Conservation (phyloP, 176 grass and related monocot species). For the Eragrostis curvula region DNA sequence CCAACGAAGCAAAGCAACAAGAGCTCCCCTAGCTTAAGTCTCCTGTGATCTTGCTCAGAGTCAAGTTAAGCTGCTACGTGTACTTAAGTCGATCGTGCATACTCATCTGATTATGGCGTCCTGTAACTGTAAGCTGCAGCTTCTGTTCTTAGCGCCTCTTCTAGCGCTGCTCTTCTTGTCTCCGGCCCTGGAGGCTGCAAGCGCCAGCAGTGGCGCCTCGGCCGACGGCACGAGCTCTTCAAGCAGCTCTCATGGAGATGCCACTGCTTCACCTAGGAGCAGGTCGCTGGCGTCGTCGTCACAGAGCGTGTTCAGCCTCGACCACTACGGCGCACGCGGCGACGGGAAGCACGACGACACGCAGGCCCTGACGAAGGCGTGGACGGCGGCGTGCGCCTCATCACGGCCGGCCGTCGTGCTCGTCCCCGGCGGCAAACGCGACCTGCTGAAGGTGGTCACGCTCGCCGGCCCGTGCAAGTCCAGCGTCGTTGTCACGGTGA, state of each 20-base stretch:
- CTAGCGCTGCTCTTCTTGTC: neutral
- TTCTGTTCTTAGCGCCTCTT: neutral
- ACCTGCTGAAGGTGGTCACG: conserved; percentile 52
- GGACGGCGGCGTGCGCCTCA: conserved; percentile 65
- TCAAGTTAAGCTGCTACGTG: too few species aligned
- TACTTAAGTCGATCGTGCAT: neutral
- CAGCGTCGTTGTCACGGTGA: conserved; percentile 45
- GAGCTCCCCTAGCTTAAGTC: neutral
- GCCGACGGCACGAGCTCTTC: neutral
- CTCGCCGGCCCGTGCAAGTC: conserved; percentile 78
- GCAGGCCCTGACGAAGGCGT: conserved; percentile 54
- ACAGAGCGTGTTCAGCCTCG: conserved; percentile 53
- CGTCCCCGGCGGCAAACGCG: conserved; percentile 54
- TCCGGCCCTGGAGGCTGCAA: neutral
- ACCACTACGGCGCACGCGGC: conserved; percentile 56
- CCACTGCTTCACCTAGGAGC: too few species aligned
- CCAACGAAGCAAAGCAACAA: neutral
- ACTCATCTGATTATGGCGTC: neutral
- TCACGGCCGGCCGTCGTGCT: conserved; percentile 47
- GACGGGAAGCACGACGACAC: conserved; percentile 66
- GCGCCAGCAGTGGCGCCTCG: neutral
- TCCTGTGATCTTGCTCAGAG: neutral
- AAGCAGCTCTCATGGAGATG: too few species aligned
- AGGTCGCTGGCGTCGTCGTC: conserved; percentile 7
- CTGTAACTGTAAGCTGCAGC: neutral